Evolutionary conservation across 31 red algal genomes (phyloP).

Genomic region (Endocladia muricata): DNA sequence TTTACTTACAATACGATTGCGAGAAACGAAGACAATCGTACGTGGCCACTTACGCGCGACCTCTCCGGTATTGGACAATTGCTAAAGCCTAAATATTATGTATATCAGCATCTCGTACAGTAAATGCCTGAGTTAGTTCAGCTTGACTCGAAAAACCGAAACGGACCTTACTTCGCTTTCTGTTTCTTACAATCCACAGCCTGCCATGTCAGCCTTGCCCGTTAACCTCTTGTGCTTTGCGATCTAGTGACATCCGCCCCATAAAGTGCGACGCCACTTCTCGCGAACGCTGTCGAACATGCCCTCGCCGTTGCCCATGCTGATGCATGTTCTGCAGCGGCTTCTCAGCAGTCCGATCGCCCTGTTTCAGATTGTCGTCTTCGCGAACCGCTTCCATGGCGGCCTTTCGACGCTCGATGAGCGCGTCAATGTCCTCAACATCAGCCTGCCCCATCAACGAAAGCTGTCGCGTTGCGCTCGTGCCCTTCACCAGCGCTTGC

Average conservation of each 20-base stretch:
- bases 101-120: no score
- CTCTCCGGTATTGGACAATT: no score
- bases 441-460: conserved; percentile 15
- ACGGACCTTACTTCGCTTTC: no score
- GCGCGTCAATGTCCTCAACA: conserved; percentile 47
- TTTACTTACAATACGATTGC: no score
- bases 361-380: background rate
- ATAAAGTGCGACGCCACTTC: conserved; percentile 43
- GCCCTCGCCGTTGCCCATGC: conserved; percentile 1
- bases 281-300: conserved; percentile 53
- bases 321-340: background rate
- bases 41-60: no score
- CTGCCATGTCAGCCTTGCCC: no score
- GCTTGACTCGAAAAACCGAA: no score
- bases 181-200: no score
- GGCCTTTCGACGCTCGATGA: conserved; percentile 34
- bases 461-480: conserved; percentile 19
- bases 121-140: no score
- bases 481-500: conserved; percentile 19
- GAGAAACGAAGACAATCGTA: no score
- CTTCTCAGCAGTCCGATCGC: background rate
- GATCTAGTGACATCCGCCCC: conserved; percentile 25
- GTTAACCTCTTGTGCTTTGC: conserved; percentile 4
- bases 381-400: background rate
- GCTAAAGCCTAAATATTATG: no score